These are phyloP conservation scores for Arthroderma sp. DNA, from an alignment of 2,329 filamentous ascomycete species.

Conservation along the genomic window DNA sequence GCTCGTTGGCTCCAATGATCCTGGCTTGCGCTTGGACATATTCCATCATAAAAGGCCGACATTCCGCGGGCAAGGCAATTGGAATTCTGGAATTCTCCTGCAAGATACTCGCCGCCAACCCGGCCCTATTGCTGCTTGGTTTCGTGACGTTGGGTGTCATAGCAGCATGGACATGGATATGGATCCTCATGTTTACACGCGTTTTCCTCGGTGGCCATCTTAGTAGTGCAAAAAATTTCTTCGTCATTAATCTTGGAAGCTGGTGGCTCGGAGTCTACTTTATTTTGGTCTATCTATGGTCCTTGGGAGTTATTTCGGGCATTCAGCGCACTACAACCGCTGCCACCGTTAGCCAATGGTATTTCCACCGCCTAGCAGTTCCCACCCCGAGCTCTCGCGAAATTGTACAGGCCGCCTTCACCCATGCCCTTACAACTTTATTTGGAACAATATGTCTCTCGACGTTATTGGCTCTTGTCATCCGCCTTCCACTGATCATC, in stretches of 20 bases:
- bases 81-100: constrained; percentile 86
- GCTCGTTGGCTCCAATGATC: constrained; percentile 61
- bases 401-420: constrained; percentile 69
- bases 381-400: constrained; percentile 65
- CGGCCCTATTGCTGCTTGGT: constrained; percentile 70
- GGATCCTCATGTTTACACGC: constrained; percentile 91
- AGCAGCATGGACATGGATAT: constrained; percentile 85
- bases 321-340: constrained; percentile 85
- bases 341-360: constrained; percentile 96
- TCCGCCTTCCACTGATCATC: constrained; percentile 73
- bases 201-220: constrained; percentile 90
- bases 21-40: constrained; percentile 70
- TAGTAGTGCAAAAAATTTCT: constrained; percentile 45
- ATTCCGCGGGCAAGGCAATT: constrained; percentile 69
- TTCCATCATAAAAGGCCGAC: constrained; percentile 65
- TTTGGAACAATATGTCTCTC: constrained; percentile 88
- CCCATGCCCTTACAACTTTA: constrained; percentile 70
- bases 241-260: constrained; percentile 73
- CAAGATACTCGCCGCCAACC: constrained; percentile 72
- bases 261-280: constrained; percentile 96
- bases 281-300: constrained; percentile 91
- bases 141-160: constrained; percentile 62
- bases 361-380: constrained; percentile 80
- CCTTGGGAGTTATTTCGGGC: constrained; percentile 70
- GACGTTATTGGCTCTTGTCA: constrained; percentile 63